Base-by-base conservation (phyloP, 129 eudicot species). In the Daucus carota region DNA sequence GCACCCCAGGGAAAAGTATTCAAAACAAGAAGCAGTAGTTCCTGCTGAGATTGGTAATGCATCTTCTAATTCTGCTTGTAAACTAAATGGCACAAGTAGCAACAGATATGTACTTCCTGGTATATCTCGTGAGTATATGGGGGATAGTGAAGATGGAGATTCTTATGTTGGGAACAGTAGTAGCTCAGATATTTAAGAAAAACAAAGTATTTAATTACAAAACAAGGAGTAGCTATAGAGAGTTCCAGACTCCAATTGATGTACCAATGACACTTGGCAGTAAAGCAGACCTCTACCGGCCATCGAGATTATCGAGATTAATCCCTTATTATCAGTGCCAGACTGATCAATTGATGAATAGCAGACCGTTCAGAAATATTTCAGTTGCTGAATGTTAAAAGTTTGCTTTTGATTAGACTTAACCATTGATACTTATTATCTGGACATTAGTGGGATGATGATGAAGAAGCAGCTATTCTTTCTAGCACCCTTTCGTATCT, bases 21-120 rank as follows among this genome's bases (percentile, higher is more conserved):
- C 67, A 18, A 84, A 84, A 68, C 66, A 50, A 74, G 84, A 77
- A 38, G 45, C 72, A 42, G 76, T 80, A 13, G 84, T 63, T 75
- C 76, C 34, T 10, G 28, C 54, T 41, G 79, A 79, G 36, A 72
- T 15, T 1, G 50, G 50, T 41, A 15, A 67, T 67, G 50, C 71
- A 57, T 69, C 83, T 77, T 78, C 86, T 86, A n/a, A 24, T 50
- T 80, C 87, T 13, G 50, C 50, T 70, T 70, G 50, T 40, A 38
- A 67, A 17, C 44, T 67, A 6, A 70, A 70, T 5, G 70, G n/a
- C 8, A 15, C 22, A 60, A 26, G 20, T 60, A 41, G 48, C 48
- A 45, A 41, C 24, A 52, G 70, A 54, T 50, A 13, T 38, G 54
- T 8, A 28, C 31, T 22, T 0, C 68, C 62, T 52, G 70, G 38